A percentile compares a stretch with the other conserved stretches of the same genome.
Conservation (phyloP, 495 filamentous ascomycete genomes). For the Trichocladium uniseriatum region DNA sequence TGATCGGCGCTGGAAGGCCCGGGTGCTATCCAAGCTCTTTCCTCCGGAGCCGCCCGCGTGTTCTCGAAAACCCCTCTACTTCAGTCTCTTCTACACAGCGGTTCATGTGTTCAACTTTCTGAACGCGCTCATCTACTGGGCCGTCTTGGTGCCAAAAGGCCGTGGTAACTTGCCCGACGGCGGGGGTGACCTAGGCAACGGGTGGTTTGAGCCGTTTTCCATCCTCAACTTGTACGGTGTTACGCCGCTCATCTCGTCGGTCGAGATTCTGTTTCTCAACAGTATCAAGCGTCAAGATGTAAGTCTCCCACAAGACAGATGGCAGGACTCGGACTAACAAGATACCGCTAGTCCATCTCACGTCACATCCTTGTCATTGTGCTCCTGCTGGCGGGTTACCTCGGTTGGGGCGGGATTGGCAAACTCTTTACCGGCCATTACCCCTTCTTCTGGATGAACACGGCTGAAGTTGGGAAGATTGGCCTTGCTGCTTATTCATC, state of each 20-base stretch:
- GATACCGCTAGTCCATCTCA: slow-evolving; percentile 31
- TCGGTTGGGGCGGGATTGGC: slow-evolving; percentile 41
- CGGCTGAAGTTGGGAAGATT: slow-evolving; percentile 23
- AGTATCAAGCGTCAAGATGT: slow-evolving; percentile 42
- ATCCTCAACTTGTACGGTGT: slow-evolving; percentile 36
- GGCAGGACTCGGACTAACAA: too few relatives aligned
- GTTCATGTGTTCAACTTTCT: slow-evolving; percentile 36
- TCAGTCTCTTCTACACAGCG: slow-evolving; percentile 43
- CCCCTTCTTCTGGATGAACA: slow-evolving; percentile 43
- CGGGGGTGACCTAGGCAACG: slow-evolving; percentile 24
- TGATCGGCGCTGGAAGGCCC: too few relatives aligned
- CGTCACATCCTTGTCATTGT: slow-evolving; percentile 31
- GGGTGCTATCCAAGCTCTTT: slow-evolving; percentile 34
- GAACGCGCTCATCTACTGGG: slow-evolving; percentile 41
- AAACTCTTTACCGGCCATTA: slow-evolving; percentile 37
- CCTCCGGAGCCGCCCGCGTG: slow-evolving; percentile 18
- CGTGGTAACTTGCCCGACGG: slow-evolving; percentile 23
- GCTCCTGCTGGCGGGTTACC: slow-evolving; percentile 31
- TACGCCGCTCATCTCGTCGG: slow-evolving; percentile 32
- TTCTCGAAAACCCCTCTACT: slow-evolving; percentile 29
- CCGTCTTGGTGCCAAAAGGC: slow-evolving; percentile 30
- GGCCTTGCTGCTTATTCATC: slow-evolving; percentile 27
- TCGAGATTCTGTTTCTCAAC: slow-evolving; percentile 41
- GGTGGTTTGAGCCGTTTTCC: slow-evolving; percentile 32
- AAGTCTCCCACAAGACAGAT: too few relatives aligned